Conservation (phyloP, 345 rosid species). For the Aegle marmelos region DNA sequence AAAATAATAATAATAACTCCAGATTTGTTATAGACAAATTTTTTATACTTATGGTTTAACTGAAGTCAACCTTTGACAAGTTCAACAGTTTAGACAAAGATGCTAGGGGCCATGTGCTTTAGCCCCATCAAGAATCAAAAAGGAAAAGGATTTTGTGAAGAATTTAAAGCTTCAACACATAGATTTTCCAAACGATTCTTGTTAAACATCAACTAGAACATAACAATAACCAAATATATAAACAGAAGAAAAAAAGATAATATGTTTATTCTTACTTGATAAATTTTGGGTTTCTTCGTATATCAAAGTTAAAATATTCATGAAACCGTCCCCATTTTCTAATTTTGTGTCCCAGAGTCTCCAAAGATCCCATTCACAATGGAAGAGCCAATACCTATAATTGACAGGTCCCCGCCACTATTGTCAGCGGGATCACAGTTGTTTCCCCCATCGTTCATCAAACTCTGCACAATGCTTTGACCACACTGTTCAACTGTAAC, state of each 20-base stretch:
- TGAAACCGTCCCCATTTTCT: neutral
- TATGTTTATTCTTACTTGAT: no score
- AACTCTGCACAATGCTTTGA: constrained; percentile 16
- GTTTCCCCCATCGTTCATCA: neutral
- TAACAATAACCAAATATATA: no score
- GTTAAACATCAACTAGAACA: no score
- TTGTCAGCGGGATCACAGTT: neutral
- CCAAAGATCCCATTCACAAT: neutral
- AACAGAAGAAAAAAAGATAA: no score
- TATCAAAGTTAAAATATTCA: no score
- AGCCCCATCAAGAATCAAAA: neutral
- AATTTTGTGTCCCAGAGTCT: neutral
- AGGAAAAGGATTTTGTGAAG: neutral
- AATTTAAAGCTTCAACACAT: no score
- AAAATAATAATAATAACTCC: neutral
- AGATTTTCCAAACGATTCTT: no score
- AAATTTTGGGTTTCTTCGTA: no score
- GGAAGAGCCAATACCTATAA: neutral
- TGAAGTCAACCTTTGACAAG: neutral
- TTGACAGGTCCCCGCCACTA: neutral
- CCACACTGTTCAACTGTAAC: constrained; percentile 32
- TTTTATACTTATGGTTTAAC: neutral
- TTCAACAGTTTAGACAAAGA: neutral
- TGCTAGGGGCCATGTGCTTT: neutral
- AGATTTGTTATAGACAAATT: neutral